Evolutionary conservation across 306 rosid species (phyloP).

Genomic region (Canavalia ensiformis): DNA sequence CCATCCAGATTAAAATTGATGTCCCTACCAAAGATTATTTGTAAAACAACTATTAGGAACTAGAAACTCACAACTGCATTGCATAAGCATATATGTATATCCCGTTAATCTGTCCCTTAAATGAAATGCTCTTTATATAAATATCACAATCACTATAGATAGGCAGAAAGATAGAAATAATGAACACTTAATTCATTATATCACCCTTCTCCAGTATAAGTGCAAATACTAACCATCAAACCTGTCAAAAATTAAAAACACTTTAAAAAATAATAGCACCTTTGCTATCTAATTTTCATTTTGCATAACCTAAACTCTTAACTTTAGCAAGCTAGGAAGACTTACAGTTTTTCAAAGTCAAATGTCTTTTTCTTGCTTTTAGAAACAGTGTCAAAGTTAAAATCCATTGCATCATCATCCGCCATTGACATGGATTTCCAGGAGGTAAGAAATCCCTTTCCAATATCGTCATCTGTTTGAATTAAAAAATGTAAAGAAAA

Average conservation of each 20-base stretch:
- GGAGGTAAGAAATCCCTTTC: slow-evolving; percentile 80
- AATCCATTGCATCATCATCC: slow-evolving; percentile 79
- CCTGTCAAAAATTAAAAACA: not conserved
- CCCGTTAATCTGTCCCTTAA: slow-evolving; percentile 13
- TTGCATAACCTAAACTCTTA: slow-evolving; percentile 30
- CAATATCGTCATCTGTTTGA: slow-evolving; percentile 76
- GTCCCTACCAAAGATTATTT: slow-evolving; percentile 65
- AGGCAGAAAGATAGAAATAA: slow-evolving; percentile 33
- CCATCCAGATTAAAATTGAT: slow-evolving; percentile 85
- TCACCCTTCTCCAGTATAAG: slow-evolving; percentile 41
- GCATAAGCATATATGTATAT: slow-evolving; percentile 38
- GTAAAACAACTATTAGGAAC: slow-evolving; percentile 44
- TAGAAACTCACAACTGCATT: slow-evolving; percentile 38
- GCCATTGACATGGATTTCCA: slow-evolving; percentile 89
- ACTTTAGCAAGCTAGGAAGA: slow-evolving; percentile 23
- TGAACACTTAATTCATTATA: slow-evolving; percentile 29
- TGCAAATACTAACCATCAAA: slow-evolving; percentile 26
- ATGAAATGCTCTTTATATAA: slow-evolving; percentile 30
- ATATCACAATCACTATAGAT: slow-evolving; percentile 15
- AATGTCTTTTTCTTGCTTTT: slow-evolving; percentile 76
- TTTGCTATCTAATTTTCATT: slow-evolving; percentile 37
- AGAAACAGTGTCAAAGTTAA: slow-evolving; percentile 66
- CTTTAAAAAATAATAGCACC: slow-evolving; percentile 4
- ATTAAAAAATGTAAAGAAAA: slow-evolving; percentile 34
- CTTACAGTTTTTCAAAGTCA: slow-evolving; percentile 85